A percentile compares a stretch with the other conserved stretches of the same genome.
Conservation (phyloP, 495 filamentous ascomycete species). For the Astrothelium subdiscretum region DNA sequence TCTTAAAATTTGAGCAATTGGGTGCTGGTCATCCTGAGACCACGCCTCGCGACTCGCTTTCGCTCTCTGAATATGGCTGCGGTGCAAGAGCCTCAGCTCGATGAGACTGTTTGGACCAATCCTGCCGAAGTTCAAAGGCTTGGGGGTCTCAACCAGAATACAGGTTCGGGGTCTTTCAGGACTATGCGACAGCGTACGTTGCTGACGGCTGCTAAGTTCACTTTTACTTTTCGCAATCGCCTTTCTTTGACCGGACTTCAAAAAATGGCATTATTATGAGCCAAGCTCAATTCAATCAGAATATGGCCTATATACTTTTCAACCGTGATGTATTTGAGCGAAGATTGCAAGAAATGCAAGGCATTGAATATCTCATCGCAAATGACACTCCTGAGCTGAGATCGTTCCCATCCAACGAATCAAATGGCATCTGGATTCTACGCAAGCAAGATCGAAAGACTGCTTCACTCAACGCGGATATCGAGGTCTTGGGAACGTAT, state of each 20-base stretch:
- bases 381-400: slow-evolving; percentile 33
- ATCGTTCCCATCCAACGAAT: slow-evolving; percentile 34
- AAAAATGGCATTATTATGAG: slow-evolving; percentile 71
- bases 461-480: slow-evolving; percentile 44
- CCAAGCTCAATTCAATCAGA: slow-evolving; percentile 62
- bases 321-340: slow-evolving; percentile 73
- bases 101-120: background rate
- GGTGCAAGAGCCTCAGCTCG: background rate
- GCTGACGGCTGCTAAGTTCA: slow-evolving; percentile 39
- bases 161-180: background rate
- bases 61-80: background rate
- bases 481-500: slow-evolving; percentile 64
- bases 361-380: slow-evolving; percentile 35
- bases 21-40: background rate
- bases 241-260: slow-evolving; percentile 81
- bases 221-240: slow-evolving; percentile 80
- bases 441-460: slow-evolving; percentile 63
- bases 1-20: too few relatives aligned
- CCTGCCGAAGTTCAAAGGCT: background rate
- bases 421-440: slow-evolving; percentile 76
- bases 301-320: slow-evolving; percentile 44
- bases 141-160: background rate
- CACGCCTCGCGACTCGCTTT: background rate
- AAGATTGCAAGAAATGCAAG: slow-evolving; percentile 63
- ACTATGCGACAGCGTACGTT: background rate